Conservation (phyloP, 495 filamentous ascomycete genomes). For the Lepraria neglecta region DNA sequence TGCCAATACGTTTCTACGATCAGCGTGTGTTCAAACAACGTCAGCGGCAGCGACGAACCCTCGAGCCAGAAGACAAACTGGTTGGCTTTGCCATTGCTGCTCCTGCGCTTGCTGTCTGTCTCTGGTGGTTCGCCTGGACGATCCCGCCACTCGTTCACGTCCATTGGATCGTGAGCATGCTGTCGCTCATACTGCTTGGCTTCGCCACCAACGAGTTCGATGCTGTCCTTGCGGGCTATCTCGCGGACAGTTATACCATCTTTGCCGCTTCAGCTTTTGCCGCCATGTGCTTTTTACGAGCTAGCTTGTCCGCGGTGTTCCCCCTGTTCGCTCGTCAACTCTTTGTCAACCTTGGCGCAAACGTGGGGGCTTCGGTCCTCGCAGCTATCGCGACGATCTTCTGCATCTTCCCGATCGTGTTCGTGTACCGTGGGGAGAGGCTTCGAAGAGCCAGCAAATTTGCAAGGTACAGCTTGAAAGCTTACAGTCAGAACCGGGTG, state of each 20-base stretch:
- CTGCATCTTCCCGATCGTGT: conserved; percentile 40
- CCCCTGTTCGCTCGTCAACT: conserved; percentile 44
- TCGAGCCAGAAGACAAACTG: conserved; percentile 48
- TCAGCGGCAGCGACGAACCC: conserved; percentile 27
- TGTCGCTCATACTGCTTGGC: conserved; percentile 42
- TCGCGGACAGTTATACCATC: conserved; percentile 48
- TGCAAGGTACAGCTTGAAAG: conserved; percentile 38
- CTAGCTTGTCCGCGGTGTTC: conserved; percentile 40
- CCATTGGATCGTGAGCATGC: conserved; percentile 40
- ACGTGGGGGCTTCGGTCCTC: conserved; percentile 41
- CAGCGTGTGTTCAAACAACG: conserved; percentile 30
- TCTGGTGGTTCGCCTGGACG: conserved; percentile 51
- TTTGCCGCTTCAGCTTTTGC: conserved; percentile 49
- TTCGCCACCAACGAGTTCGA: conserved; percentile 48
- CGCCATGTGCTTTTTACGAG: conserved; percentile 42
- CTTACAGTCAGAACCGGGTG: not conserved
- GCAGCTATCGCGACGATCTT: conserved; percentile 42
- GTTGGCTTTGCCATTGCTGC: conserved; percentile 42
- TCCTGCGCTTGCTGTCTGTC: conserved; percentile 38
- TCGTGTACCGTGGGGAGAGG: conserved; percentile 39
- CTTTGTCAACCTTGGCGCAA: conserved; percentile 40
- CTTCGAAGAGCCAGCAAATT: conserved; percentile 44
- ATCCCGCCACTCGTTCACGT: conserved; percentile 39
- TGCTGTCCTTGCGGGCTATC: conserved; percentile 45
- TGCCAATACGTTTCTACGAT: conserved; percentile 43